Base-by-base conservation (phyloP, 805 yeast genomes). In the Barnettozyma siamensis region DNA sequence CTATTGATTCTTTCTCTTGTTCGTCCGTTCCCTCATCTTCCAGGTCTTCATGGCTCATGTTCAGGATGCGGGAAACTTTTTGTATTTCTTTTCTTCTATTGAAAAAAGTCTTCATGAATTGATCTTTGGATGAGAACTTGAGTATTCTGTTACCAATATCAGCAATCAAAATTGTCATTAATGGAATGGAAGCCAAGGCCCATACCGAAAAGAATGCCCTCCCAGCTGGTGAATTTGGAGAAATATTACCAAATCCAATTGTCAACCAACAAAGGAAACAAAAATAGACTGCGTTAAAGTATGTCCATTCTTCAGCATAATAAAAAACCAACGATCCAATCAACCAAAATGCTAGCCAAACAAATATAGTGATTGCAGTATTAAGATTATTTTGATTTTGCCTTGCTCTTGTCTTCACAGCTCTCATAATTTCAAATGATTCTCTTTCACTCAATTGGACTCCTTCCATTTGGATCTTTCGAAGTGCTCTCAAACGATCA, bases 151-250 rank as follows among this genome's bases (percentile, higher is more conserved):
- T 94, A 47, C 91, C 86, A 35, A 82, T 65, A 39, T 76, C 78
- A 2, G 89, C 79, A 31, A 87, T 76, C 42, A 87, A 68, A 15
- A 82, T 80, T 2, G 95, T 84, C 94, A 88, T 87, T 39, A 87
- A 66, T 2, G 96, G 96, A 18, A 88, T 81, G 0, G 96, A 95
- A 6, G 78, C 66, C 18, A 88, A 57, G 0, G 88, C 83, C 96
- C 96, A 88, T 9, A 78, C 62, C 7, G 85, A 77, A 52, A 88
- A 88, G 50, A 87, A 76, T 1, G 82, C 73, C 32, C 83, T 64
- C 1, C 95, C 94, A 7, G 83, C 80, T 1, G 79, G 62, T 0
- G 80, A 61, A 2, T 37, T 42, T 1, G 95, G 95, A 1, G 77
- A 67, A 50, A 67, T 78, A 54, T 80, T 88, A 23, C 96, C 96